Evolutionary conservation across 2,329 filamentous ascomycete genomes (phyloP).

Genomic region (Dactylellina drechsleri): DNA sequence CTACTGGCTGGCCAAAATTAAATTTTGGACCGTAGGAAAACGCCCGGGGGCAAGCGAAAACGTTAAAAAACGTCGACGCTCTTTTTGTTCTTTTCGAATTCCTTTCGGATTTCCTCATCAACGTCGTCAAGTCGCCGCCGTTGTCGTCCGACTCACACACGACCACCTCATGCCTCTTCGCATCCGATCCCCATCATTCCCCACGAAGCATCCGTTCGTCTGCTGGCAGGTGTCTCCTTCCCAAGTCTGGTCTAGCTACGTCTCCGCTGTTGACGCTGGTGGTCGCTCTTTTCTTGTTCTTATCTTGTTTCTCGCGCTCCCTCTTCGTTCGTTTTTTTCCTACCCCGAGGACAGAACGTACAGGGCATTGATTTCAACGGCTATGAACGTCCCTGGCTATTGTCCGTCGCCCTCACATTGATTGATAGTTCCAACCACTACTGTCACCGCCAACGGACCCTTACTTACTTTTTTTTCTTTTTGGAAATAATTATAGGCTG

Average conservation of each 20-base stretch:
- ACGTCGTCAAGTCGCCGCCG: neutral
- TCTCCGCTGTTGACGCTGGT: neutral
- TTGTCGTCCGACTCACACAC: slow-evolving; percentile 6
- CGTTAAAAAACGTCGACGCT: slow-evolving; percentile 34
- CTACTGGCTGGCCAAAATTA: slow-evolving; percentile 4
- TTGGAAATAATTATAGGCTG: too few species aligned
- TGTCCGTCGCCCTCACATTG: slow-evolving; percentile 8
- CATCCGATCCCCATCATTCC: neutral
- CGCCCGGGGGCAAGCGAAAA: slow-evolving; percentile 44
- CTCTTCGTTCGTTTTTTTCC: neutral
- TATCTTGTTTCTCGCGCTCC: slow-evolving; percentile 8
- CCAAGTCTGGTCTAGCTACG: too few species aligned
- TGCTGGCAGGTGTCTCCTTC: too few species aligned
- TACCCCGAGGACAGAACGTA: slow-evolving; percentile 9
- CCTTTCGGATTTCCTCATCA: slow-evolving; percentile 7
- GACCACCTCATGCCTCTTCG: neutral
- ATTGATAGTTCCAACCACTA: slow-evolving; percentile 2
- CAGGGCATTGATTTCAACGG: slow-evolving; percentile 22
- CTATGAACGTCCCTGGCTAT: slow-evolving; percentile 33
- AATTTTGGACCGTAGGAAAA: slow-evolving; percentile 4
- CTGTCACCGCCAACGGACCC: neutral
- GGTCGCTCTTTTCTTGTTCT: slow-evolving; percentile 8
- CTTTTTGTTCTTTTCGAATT: neutral
- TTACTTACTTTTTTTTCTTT: too few species aligned
- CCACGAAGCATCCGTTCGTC: neutral